Evolutionary conservation across 192 early-diverging fungal genomes (phyloP).

Genomic region (Coemansia sp.): DNA sequence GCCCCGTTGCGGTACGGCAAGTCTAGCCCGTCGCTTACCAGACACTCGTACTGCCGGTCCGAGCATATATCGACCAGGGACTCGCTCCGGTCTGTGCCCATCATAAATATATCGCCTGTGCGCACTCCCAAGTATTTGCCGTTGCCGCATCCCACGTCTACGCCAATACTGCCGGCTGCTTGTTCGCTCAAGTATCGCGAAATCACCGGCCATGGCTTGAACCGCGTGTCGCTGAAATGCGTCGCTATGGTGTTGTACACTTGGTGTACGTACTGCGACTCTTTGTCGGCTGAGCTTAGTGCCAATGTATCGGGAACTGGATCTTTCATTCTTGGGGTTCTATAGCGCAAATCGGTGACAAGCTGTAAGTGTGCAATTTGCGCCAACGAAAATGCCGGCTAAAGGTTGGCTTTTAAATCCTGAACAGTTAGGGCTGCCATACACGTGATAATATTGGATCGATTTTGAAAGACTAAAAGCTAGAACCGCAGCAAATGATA

Average conservation of each 20-base stretch:
- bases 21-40: conserved; percentile 76
- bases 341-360: background rate
- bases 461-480: background rate
- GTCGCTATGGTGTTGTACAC: conserved; percentile 91
- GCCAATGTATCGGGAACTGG: conserved; percentile 37
- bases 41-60: conserved; percentile 72
- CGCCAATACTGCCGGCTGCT: conserved; percentile 72
- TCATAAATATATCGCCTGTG: conserved; percentile 58
- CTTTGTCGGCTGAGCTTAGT: conserved; percentile 50
- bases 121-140: conserved; percentile 96
- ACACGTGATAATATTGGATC: background rate
- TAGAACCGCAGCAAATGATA: background rate
- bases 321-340: conserved; percentile 18
- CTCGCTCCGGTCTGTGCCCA: conserved; percentile 83
- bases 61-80: conserved; percentile 73
- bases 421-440: conserved; percentile 1
- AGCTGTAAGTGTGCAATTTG: no score
- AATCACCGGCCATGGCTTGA: conserved; percentile 99
- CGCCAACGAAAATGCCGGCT: background rate
- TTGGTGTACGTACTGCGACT: conserved; percentile 79
- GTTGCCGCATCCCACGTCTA: conserved; percentile 96
- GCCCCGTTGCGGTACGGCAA: conserved; percentile 67
- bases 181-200: conserved; percentile 70
- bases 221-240: conserved; percentile 93
- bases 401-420: background rate